Evolutionary conservation across 2,329 filamentous ascomycete genomes (phyloP).

Genomic region (Pseudogymnoascus sp.): DNA sequence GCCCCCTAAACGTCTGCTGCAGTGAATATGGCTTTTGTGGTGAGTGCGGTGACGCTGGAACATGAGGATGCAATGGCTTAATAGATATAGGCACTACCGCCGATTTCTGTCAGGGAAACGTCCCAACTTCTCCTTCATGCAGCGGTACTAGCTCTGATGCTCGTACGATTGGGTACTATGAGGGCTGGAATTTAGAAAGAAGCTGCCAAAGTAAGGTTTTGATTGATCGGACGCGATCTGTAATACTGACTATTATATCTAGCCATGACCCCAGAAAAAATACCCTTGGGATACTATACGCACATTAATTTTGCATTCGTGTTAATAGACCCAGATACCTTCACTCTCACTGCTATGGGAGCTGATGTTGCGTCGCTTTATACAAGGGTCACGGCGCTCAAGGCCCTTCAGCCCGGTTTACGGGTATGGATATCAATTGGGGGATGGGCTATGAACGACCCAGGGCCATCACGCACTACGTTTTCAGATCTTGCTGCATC

Average conservation of each 20-base stretch:
- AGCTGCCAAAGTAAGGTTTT: slow-evolving; percentile 17
- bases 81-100: slow-evolving; percentile 4
- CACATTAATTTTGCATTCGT: slow-evolving; percentile 34
- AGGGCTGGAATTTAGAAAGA: slow-evolving; percentile 23
- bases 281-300: slow-evolving; percentile 22
- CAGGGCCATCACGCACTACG: slow-evolving; percentile 19
- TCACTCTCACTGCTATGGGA: slow-evolving; percentile 21
- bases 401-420: slow-evolving; percentile 16
- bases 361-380: slow-evolving; percentile 13
- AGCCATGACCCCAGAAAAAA: slow-evolving; percentile 16
- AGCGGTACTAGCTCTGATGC: neutral
- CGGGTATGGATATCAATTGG: slow-evolving; percentile 24
- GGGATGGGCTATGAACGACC: slow-evolving; percentile 34
- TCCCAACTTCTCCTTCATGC: slow-evolving; percentile 2
- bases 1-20: slow-evolving; percentile 33
- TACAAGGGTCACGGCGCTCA: slow-evolving; percentile 24
- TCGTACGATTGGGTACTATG: slow-evolving; percentile 29
- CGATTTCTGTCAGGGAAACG: slow-evolving; percentile 10
- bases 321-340: slow-evolving; percentile 30
- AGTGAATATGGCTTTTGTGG: slow-evolving; percentile 30
- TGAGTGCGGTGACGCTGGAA: neutral
- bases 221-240: neutral
- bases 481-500: slow-evolving; percentile 29
- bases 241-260: neutral
- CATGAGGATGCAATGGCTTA: neutral